phyloP scores from a whole-genome alignment of 371 early-diverging fungal genomes.

The Apophysomyces trapeziformis region DNA sequence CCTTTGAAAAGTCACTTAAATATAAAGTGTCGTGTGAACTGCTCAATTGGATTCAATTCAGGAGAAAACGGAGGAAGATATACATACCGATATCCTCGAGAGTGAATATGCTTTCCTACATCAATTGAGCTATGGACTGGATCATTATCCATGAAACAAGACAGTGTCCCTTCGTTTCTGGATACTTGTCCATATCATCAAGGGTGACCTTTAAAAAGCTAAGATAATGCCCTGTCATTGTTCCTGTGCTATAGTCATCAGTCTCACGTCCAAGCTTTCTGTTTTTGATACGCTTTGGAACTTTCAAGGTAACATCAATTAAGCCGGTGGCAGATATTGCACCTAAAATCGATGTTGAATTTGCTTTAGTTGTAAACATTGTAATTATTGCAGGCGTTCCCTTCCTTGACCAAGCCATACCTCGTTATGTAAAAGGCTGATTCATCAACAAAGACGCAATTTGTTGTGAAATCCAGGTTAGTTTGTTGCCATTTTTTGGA shows the following conservation, averaged over 20 bases:
- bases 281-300: conserved; percentile 17
- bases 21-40: background rate
- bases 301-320: conserved; percentile 19
- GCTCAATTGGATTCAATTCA: conserved; percentile 13
- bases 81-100: conserved; percentile 25
- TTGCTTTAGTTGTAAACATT: conserved; percentile 19
- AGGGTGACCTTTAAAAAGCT: conserved; percentile 25
- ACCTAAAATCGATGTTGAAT: conserved; percentile 17
- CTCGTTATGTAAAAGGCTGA: conserved; percentile 22
- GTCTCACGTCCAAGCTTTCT: conserved; percentile 14
- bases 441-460: conserved; percentile 23
- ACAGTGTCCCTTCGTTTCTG: conserved; percentile 27
- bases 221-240: conserved; percentile 15
- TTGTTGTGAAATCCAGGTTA: conserved; percentile 13
- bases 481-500: conserved; percentile 11
- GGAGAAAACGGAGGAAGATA: conserved; percentile 16
- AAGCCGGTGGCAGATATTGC: conserved; percentile 24
- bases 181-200: conserved; percentile 28
- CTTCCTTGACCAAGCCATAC: conserved; percentile 23
- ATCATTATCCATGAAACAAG: conserved; percentile 25
- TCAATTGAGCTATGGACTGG: conserved; percentile 25
- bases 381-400: conserved; percentile 25
- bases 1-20: too few species aligned
- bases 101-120: conserved; percentile 23
- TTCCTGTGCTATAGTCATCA: conserved; percentile 18